A percentile compares a stretch with the other conserved stretches of the same genome.
phyloP scores from a whole-genome alignment of 148 eudicot species.

The Limonium bicolor region DNA sequence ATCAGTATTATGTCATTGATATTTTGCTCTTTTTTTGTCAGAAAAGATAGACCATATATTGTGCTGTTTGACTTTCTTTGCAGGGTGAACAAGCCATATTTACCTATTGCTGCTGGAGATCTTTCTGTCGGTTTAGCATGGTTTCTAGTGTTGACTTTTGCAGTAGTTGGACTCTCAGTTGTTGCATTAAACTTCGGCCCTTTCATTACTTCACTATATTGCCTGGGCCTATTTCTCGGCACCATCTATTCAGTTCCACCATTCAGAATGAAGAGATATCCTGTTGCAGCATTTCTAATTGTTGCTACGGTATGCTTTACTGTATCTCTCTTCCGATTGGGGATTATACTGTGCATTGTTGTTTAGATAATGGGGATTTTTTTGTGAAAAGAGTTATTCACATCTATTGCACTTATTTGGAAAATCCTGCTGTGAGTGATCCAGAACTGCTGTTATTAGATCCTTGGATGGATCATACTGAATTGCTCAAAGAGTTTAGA shows the following conservation, averaged over 20 bases:
- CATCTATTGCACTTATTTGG: too few relatives aligned
- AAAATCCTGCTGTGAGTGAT: too few relatives aligned
- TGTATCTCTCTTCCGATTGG: constrained; percentile 4
- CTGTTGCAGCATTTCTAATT: constrained; percentile 87
- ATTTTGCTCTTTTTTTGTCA: too few relatives aligned
- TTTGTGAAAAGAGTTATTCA: too few relatives aligned
- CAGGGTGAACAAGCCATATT: constrained; percentile 97
- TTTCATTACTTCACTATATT: constrained; percentile 75
- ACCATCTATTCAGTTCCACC: constrained; percentile 99
- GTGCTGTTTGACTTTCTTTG: constrained; percentile 6
- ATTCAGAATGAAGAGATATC: constrained; percentile 84
- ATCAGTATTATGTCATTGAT: too few relatives aligned
- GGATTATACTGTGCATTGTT: not conserved
- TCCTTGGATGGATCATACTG: too few relatives aligned
- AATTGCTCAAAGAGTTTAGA: too few relatives aligned
- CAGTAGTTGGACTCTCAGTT: constrained; percentile 51
- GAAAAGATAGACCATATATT: too few relatives aligned
- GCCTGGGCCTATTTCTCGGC: constrained; percentile 88
- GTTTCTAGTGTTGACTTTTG: constrained; percentile 70
- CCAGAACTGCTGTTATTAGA: too few relatives aligned
- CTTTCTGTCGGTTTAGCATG: constrained; percentile 92
- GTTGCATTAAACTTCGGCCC: constrained; percentile 80
- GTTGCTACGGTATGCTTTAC: constrained; percentile 69
- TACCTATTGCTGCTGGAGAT: constrained; percentile 98
- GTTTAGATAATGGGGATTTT: not conserved